Base-by-base conservation (phyloP, 441 rosid species). In the Melastoma candidum region DNA sequence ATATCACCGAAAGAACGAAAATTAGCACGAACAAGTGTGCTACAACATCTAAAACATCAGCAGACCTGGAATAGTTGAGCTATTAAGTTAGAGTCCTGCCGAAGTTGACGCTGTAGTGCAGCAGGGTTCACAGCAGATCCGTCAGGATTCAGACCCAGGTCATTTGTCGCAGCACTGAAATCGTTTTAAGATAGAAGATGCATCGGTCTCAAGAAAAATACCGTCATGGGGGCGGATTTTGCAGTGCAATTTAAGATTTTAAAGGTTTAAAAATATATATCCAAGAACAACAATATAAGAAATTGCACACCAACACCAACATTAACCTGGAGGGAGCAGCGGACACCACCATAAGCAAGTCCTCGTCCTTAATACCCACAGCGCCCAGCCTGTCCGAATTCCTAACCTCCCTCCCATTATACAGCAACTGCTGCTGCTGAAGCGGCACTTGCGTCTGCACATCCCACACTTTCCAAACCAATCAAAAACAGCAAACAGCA, bases 301-400 rank as follows among this genome's bases (percentile, higher is more conserved):
- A 2, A 27, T n/a, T 13, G 26, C 46, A 9, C 41, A 58, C 7
- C 55, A 44, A 0, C 41, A 32, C 5, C 41, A 32, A 32, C 41
- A 58, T 39, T 47, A 26, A 82, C 84, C 92, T 68, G 57, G 82
- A 50, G 45, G 76, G 62, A 50, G 77, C 64, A 66, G 61, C 58
- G 5, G 94, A 73, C 54, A 85, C 81, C 96, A 87, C 87, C 98
- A 88, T 92, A 66, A 92, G 47, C 68, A 92, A 74, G 74, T 92
- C 96, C 69, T 85, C 92, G 52, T 88, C 85, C 62, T 81, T 92
- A 45, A 88, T 83, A 51, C 96, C 98, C 69, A 88, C 60, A 3
- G 81, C 83, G 76, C 94, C 78, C 72, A 92, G 64, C 71, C 85
- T 85, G 60, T 88, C 95, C 11, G 60, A 67, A 65, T 87, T 84